Evolutionary conservation across 2,329 filamentous ascomycete genomes (phyloP).

Genomic region (Trichoderma gracile): DNA sequence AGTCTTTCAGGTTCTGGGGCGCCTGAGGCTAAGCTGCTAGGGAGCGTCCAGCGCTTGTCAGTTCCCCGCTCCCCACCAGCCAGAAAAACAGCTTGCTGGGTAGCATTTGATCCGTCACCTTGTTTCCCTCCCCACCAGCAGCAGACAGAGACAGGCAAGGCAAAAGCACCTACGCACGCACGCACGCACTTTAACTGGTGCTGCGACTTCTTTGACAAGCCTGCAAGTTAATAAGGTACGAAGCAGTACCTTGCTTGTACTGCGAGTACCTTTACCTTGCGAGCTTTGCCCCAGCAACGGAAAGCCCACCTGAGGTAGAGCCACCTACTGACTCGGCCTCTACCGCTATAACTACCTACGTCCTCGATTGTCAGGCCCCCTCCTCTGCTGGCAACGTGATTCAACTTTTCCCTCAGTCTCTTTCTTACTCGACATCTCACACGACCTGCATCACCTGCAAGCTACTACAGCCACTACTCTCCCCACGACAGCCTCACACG

Average conservation of each 20-base stretch:
- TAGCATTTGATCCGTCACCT: too few relatives aligned
- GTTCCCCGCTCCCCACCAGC: constrained; percentile 15
- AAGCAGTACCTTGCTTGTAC: too few relatives aligned
- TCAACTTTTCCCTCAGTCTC: background rate
- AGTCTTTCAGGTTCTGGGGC: too few relatives aligned
- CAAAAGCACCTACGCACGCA: background rate
- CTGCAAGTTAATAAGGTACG: too few relatives aligned
- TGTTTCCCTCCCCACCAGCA: constrained; percentile 10
- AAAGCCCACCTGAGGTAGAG: background rate
- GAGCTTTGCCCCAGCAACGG: too few relatives aligned
- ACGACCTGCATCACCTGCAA: constrained; percentile 23
- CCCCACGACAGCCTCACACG: constrained; percentile 5
- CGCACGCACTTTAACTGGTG: too few relatives aligned
- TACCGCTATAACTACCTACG: background rate
- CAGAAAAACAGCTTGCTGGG: background rate
- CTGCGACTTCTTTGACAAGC: too few relatives aligned
- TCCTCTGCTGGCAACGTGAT: constrained; percentile 18
- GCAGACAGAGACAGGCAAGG: background rate
- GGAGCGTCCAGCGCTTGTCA: background rate
- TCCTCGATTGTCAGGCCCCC: background rate
- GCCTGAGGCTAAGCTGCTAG: background rate
- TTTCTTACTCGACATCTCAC: background rate
- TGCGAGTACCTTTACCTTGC: too few relatives aligned
- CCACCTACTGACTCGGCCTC: background rate
- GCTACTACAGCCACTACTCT: background rate